Evolutionary conservation across 1,284 basidiomycete genomes (phyloP), one percentile per base, ranked within the genome.

Genomic region (Tylopilus sp.): DNA sequence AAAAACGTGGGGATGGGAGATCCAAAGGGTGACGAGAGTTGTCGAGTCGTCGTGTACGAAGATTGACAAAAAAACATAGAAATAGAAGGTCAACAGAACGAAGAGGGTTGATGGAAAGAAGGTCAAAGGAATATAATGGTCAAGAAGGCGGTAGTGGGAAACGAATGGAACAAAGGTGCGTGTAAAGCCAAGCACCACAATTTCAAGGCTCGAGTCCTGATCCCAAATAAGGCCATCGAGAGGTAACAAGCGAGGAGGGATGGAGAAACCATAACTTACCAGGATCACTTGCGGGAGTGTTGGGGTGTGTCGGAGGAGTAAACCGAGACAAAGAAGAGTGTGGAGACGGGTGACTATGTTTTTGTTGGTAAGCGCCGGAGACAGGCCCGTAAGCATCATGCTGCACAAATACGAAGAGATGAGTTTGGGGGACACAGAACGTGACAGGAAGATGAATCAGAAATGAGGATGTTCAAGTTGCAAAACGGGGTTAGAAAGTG

Each of bases 261-360:
- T 4, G 39, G 39, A 39, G 29, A 65, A 61, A 61, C 13, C 2
- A 22, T 22, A 44, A 69, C 75, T 76, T 65, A 78, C 77, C 75
- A 2, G 59, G 29, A 33, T 76, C 77, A n/a, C 72, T 74, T 33
- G 63, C 61, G 33, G 75, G 75, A 16, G 76, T 76, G 22, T 70
- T 67, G 9, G 70, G 65, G 32, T 78, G 71, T 4, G 69, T 60
- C 39, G 76, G 65, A 29, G 76, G 67, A 5, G 77, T 74, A 55
- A 72, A 66, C 5, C 65, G 65, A 24, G 33, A 36, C 33, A 36
- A 36, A 6, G 33, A 36, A 10, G 71, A 62, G 5, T 62, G 67
- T 7, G 74, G 70, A 47, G 77, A 69, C 4, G 76, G 62, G 16
- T 62, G 70, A 9, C 61, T 22, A 1, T 53, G 62, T 32, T 52